Evolutionary conservation across 768 basidiomycete genomes (phyloP), one percentile per base, ranked within the genome.

Genomic region (Coprinellus micaceus): DNA sequence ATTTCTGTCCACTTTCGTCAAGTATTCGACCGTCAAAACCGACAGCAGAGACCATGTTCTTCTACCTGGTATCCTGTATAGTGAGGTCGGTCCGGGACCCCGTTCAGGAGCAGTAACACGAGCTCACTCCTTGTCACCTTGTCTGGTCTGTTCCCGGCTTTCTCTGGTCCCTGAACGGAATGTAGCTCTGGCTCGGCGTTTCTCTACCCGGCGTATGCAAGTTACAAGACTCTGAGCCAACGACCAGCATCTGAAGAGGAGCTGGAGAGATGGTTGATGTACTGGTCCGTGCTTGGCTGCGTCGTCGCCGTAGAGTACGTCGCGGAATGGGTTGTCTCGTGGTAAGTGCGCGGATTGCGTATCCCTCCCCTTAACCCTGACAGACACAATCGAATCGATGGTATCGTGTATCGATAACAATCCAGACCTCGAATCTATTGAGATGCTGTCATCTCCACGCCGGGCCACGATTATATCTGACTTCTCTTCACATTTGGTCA

Each of bases 191-290:
- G 81, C 33, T 78, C 77, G 4, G 91, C 87, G 19, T 95, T 93
- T 71, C 80, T 95, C 39, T 96, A 98, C 69, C 94, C 94, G 0
- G 90, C 89, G 22, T 98, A 98, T 73, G 91, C 93, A 28, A 94
- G 92, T n/a, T 98, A 95, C 77, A 98, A 98, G 77, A 85, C 91
- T 0, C 82, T 98, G 29, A 88, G 89, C 36, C 85, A 89, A 63
- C 80, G 91, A n/a, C 91, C 91, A 19, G 89, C 90, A 1, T 87
- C 86, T 0, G 90, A 92, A 63, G 82, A 79, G 50, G 91, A 93
- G 44, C 77, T 95, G 9, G 95, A 97, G 68, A 78, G 93, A 71
- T 97, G 95, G 94, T 79, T 98, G 53, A 95, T 94, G 91, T 98
- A 97, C 64, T 98, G 95, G 94, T 86, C 85, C n/a, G 89, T 91